A percentile compares a stretch with the other conserved stretches of the same genome.
These are phyloP conservation scores for Leccinum subgranulosum DNA, from an alignment of 768 basidiomycete species.

Conservation along the genomic window DNA sequence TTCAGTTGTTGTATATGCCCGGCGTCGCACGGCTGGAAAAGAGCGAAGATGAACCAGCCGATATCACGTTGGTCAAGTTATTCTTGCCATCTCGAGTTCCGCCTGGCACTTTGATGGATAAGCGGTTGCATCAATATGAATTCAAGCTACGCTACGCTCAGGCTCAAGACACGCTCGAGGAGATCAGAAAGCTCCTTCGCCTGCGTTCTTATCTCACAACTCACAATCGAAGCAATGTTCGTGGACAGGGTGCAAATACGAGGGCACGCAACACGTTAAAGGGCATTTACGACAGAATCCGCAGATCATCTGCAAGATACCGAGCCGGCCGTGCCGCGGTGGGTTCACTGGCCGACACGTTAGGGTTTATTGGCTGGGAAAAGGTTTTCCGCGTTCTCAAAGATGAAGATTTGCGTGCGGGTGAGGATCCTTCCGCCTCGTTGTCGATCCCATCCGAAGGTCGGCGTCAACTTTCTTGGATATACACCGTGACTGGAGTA, in stretches of 20 bases:
- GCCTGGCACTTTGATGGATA: background rate
- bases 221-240: background rate
- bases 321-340: background rate
- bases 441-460: background rate
- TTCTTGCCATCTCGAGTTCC: background rate
- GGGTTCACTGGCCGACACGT: background rate
- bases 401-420: background rate
- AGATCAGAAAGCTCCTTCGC: background rate
- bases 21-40: background rate
- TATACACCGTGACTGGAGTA: too few species aligned
- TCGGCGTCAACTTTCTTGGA: too few species aligned
- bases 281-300: background rate
- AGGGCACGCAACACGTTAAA: background rate
- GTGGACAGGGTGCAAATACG: background rate
- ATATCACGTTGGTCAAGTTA: background rate
- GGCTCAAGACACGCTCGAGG: background rate
- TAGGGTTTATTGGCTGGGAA: background rate
- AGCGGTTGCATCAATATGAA: background rate
- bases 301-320: background rate
- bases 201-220: background rate
- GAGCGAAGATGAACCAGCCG: background rate
- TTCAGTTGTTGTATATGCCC: background rate
- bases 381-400: background rate
- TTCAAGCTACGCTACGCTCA: background rate
- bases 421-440: background rate